Base-by-base conservation (phyloP, 495 filamentous ascomycete species). In the Aeminium ludgeri region DNA sequence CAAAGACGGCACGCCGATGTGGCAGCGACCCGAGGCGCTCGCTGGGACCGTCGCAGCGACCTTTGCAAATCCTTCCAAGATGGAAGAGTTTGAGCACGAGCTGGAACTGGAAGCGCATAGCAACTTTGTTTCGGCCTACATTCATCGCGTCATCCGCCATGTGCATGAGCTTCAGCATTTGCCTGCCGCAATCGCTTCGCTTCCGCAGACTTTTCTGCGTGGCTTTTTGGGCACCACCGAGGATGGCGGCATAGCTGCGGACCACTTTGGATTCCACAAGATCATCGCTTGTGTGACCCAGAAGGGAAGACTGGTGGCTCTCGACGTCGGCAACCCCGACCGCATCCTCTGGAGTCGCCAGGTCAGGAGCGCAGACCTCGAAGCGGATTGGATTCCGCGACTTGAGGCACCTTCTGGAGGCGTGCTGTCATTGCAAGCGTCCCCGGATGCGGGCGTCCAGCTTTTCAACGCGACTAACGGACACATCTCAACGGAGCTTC, bases 221-320 rank as follows among this genome's bases (percentile, higher is more conserved):
- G 82, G 75, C 45, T 66, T 92, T n/a, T 36, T 81, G 18, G 72
- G 70, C 34, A 67, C 63, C 1, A 56, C 55, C 7, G 47, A 46
- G 3, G 55, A 53, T 18, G 65, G 67, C 30, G 75, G 72, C 12
- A 62, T 78, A 25, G 63, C 66, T 10, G 63, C 78, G 10, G 83
- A 95, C 54, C 74, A 69, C 53, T 96, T 95, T 55, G 89, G 87
- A 20, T 82, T 93, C 54, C 71, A 76, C 44, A 93, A 91, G 58
- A 62, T 87, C 25, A 70, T 79, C 6, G 65, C 94, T 45, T 66
- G 91, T 33, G 86, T 82, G 6, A 94, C 87, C 6, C 67, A 74
- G 43, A 73, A 73, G 41, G 87, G 87, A 7, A 73, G 81, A 38
- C 58, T 96, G 6, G 80, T 81, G 43, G 80, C 75, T 6, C 65